Evolutionary conservation across 2,329 filamentous ascomycete genomes (phyloP), one percentile per base, ranked within the genome.

Genomic region (Colletotrichum sp.): DNA sequence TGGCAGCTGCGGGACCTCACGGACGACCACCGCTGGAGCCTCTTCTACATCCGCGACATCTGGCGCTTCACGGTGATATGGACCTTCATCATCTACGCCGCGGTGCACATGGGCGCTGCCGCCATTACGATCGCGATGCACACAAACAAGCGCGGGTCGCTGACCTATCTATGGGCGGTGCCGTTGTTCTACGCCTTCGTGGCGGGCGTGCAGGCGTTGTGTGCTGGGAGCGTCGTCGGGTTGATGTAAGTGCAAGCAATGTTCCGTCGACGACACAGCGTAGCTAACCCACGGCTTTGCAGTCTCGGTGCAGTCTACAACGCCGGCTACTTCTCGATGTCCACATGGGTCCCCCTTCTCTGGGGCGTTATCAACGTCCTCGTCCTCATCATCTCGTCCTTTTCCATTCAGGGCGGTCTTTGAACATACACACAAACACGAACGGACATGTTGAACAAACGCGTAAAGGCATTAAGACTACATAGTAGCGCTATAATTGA

Each of bases 271-370:
- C 28, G 16, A 24, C n/a, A 43, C n/a, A 39, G 26, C 14, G 61
- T 34, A n/a, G 48, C 39, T 70, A 18, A 68, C n/a, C 61, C 78
- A 34, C 78, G 55, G 66, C 14, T 72, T 43, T 7, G 12, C 18
- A 96, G 95, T 65, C 87, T 98, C 24, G 95, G 95, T 14, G 95
- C 93, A 10, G 91, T 96, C 43, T 98, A 98, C 82, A 91, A 92
- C 79, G 91, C 94, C 4, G 96, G 95, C 59, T 95, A 94, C 84
- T 98, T 96, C 83, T 90, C 93, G 80, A 97, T 98, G 95, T 96
- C 95, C 61, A 98, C 96, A 0, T 98, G 96, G 96, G 95, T 98
- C 68, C 96, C 96, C 0, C 94, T 97, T 81, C 90, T 96, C 26
- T 98, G 96, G 96, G 95, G 92, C 1, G 90, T 95, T 81, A 94